Evolutionary conservation across 768 basidiomycete genomes (phyloP), one percentile per base, ranked within the genome.

Genomic region (Lactifluus pinguis): DNA sequence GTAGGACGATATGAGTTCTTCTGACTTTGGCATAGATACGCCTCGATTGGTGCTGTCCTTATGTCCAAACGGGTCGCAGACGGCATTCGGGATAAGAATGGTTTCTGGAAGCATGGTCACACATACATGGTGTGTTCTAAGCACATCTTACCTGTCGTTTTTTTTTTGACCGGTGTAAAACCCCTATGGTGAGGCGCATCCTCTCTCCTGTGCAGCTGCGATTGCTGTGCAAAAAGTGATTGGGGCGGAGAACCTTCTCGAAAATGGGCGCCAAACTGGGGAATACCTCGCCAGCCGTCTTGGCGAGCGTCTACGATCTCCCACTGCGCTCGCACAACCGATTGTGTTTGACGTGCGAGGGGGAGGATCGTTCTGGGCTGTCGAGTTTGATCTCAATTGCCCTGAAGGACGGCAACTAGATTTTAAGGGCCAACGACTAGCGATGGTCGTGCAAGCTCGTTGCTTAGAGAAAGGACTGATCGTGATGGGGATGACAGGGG

Each of bases 341-440:
- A 86, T 80, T 69, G 79, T 81, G 4, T 89, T 86, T 68, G 90
- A 92, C 69, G 82, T 92, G 61, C 85, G 93, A 32, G 92, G 93
- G 10, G 83, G 83, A 19, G 93, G 92, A 38, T 80, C 84, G 32
- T 91, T 93, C 75, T 92, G 87, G 87, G 86, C 77, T 25, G 74
- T 94, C 56, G 92, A 94, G 69, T 92, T 91, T 63, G 88, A 92
- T 66, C 83, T 88, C 63, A 76, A 77, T 5, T 70, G 69, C 15
- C 68, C 72, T 13, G 75, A 77, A 57, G 77, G 75, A 10, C 60
- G 71, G 41, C 70, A 71, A n/a, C 53, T 82, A 17, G 75, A 83
- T 60, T 78, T 87, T 60, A 76, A 77, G 65, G 79, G 77, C 3
- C 62, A 79, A 51, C 70, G 71, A 39, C 89, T 92, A 67, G 89